Conservation (phyloP, 768 basidiomycete species). For the Serendipita vermifera region DNA sequence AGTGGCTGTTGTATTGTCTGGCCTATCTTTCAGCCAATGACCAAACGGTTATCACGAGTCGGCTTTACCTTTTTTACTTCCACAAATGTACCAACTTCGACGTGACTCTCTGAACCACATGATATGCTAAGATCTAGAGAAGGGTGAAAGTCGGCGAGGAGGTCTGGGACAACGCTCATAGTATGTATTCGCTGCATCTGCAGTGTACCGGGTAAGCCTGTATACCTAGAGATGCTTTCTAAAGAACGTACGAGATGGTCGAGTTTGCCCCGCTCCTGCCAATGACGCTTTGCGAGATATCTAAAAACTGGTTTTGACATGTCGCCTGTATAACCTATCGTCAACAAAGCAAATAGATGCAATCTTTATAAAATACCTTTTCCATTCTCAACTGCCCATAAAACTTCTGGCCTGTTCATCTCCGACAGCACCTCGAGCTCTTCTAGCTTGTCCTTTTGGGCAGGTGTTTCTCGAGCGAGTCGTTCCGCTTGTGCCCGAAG, state of each 20-base stretch:
- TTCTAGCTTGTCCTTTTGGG: conserved; percentile 22
- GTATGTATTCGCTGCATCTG: conserved; percentile 90
- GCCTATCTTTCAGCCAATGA: not conserved
- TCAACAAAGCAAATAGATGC: not conserved
- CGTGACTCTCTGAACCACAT: conserved; percentile 35
- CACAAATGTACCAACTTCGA: conserved; percentile 62
- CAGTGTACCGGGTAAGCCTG: not conserved
- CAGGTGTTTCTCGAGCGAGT: not conserved
- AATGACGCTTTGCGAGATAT: conserved; percentile 69
- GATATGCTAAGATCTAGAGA: conserved; percentile 61
- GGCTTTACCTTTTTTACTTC: conserved; percentile 47
- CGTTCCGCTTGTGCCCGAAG: conserved; percentile 27
- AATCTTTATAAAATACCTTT: conserved; percentile 44
- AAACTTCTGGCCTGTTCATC: conserved; percentile 68
- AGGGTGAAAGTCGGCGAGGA: conserved; percentile 58
- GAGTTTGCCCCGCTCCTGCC: conserved; percentile 72
- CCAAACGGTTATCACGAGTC: not conserved
- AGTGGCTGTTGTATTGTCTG: conserved; percentile 55
- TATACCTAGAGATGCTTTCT: not conserved
- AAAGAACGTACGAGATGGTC: conserved; percentile 61
- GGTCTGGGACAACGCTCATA: conserved; percentile 83
- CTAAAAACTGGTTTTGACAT: conserved; percentile 48
- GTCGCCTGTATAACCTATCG: conserved; percentile 16
- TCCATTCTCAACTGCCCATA: conserved; percentile 70
- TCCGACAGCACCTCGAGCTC: conserved; percentile 68